Evolutionary conservation across 192 early-diverging fungal genomes (phyloP).

Genomic region (Coemansia sp.): DNA sequence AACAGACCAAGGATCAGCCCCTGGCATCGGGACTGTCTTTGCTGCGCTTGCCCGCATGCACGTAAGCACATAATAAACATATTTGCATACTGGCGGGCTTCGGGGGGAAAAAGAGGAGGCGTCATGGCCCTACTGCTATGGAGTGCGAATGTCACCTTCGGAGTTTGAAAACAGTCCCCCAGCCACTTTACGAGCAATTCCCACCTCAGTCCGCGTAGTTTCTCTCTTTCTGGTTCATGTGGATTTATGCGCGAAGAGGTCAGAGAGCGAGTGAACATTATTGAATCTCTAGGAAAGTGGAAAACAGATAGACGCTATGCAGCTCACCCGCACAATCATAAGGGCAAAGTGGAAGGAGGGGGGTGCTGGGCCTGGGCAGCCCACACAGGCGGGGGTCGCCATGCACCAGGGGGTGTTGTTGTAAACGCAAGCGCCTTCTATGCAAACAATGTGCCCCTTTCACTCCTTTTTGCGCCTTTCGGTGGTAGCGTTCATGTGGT

Average conservation of each 20-base stretch:
- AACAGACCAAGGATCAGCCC: slow-evolving; percentile 6
- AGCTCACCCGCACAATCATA: slow-evolving; percentile 11
- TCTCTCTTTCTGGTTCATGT: neutral
- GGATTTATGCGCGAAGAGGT: slow-evolving; percentile 9
- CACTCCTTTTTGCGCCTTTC: neutral
- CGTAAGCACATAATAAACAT: neutral
- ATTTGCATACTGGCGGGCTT: neutral
- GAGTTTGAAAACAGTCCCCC: slow-evolving; percentile 5
- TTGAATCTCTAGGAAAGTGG: neutral
- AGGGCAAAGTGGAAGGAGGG: neutral
- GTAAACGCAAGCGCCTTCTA: neutral
- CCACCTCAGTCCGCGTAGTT: neutral
- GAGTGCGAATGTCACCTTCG: neutral
- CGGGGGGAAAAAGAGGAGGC: neutral
- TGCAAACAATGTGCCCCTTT: neutral
- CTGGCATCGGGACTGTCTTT: slow-evolving; percentile 5
- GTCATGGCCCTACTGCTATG: neutral
- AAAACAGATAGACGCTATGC: slow-evolving; percentile 4
- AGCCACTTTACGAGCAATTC: neutral
- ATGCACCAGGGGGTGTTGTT: neutral
- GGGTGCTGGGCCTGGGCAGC: neutral
- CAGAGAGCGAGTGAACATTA: slow-evolving; percentile 2
- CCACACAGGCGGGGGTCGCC: neutral
- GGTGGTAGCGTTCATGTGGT: slow-evolving; percentile 4
- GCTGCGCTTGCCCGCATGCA: neutral